Conservation (phyloP, 2,329 filamentous ascomycete species). For the Harringtonia aguacate region DNA sequence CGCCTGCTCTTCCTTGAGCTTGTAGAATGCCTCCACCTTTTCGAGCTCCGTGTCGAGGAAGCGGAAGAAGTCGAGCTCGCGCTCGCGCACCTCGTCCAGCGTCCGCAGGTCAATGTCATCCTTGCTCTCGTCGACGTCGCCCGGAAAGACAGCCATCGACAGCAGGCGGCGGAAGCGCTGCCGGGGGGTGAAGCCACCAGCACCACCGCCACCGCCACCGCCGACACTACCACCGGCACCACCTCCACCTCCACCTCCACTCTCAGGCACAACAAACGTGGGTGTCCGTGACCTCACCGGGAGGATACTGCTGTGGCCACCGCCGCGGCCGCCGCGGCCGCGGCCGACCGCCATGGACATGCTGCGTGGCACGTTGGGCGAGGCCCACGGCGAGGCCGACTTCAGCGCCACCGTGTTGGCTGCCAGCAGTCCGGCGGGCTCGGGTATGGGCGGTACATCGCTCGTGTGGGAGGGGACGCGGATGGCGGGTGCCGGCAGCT, state of each 20-base stretch:
- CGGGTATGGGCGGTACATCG: constrained; percentile 4
- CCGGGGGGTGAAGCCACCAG: constrained; percentile 13
- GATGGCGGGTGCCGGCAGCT: constrained; percentile 44
- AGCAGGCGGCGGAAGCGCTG: constrained; percentile 29
- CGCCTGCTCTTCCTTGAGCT: constrained; percentile 76
- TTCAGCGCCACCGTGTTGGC: no score
- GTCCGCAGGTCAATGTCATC: constrained; percentile 27
- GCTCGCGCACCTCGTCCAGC: constrained; percentile 47
- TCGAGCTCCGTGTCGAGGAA: constrained; percentile 76
- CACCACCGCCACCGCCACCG: constrained; percentile 19
- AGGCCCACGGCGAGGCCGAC: no score
- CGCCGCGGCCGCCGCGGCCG: no score
- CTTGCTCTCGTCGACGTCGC: constrained; percentile 22
- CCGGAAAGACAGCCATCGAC: constrained; percentile 20
- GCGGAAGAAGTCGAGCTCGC: constrained; percentile 74
- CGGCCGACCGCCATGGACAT: constrained; percentile 18
- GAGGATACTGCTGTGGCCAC: no score
- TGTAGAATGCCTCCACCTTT: constrained; percentile 92
- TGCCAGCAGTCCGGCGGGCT: no score
- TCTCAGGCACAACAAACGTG: no score
- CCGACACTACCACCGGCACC: constrained; percentile 9
- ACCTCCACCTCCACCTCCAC: no score
- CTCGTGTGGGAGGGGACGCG: constrained; percentile 23
- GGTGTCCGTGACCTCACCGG: no score
- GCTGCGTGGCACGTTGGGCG: constrained; percentile 21